Conservation (phyloP, 2,329 filamentous ascomycete genomes). For the Allantophomopsis lycopodina region DNA sequence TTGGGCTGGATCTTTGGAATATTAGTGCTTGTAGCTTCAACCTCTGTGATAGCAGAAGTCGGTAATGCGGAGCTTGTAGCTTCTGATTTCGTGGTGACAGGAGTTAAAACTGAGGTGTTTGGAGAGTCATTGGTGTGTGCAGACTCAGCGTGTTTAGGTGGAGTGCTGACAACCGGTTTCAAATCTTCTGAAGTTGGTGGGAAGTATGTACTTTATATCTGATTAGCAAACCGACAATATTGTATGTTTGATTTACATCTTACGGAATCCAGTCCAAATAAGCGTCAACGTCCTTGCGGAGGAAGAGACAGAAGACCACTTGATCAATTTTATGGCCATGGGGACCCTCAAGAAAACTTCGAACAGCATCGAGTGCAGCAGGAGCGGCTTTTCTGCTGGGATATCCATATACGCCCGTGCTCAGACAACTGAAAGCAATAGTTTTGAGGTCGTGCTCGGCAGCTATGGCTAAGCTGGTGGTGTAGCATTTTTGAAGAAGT, state of each 20-base stretch:
- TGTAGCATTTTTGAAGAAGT: slow-evolving; percentile 52
- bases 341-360: slow-evolving; percentile 18
- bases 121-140: too few species aligned
- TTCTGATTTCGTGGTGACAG: too few species aligned
- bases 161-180: background rate
- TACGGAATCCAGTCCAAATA: slow-evolving; percentile 65
- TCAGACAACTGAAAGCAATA: slow-evolving; percentile 73
- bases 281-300: slow-evolving; percentile 59
- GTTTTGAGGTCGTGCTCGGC: slow-evolving; percentile 49
- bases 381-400: slow-evolving; percentile 59
- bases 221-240: slow-evolving; percentile 2
- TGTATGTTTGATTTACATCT: slow-evolving; percentile 22
- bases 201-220: slow-evolving; percentile 27
- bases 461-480: slow-evolving; percentile 57
- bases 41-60: too few species aligned
- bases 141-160: too few species aligned
- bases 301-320: slow-evolving; percentile 52
- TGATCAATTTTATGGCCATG: slow-evolving; percentile 22
- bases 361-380: slow-evolving; percentile 50
- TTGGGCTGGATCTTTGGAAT: too few species aligned
- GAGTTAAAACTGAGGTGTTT: too few species aligned
- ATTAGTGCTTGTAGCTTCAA: too few species aligned
- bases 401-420: slow-evolving; percentile 84
- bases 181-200: slow-evolving; percentile 26
- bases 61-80: too few species aligned